Evolutionary conservation across 257 asterid genomes (phyloP), one percentile per base, ranked within the genome.

Genomic region (Apocynum venetum): DNA sequence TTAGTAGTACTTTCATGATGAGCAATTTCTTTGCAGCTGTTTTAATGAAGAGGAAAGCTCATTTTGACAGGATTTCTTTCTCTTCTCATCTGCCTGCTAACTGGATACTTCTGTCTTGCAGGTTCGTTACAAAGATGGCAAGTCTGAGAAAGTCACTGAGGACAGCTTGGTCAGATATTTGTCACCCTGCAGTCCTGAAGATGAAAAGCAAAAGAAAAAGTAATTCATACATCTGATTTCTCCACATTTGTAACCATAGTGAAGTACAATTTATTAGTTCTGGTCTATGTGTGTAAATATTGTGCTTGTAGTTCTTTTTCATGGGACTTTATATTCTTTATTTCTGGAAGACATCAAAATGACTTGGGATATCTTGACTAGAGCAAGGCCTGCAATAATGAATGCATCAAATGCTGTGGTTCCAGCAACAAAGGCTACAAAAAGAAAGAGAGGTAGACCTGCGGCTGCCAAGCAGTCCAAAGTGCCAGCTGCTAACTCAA

Each of bases 71-170:
- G 38, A 73, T 41, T 40, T 12, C 38, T 19, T 17, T 19, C 52
- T 56, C 40, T 38, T 7, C 63, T 55, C 11, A n/a, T 51, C 44
- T 3, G 36, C 64, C 12, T 51, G 13, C 20, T 56, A 4, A 53
- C 36, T 36, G 10, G 13, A 20, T 35, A 46, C n/a, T 44, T 31
- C 8, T 75, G 40, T 49, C 40, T 31, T 76, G 44, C 74, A 76
- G 74, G 80, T 76, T 53, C n/a, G 6, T 41, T 66, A 40, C 5
- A 13, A 14, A 7, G 43, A 76, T 41, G 55, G 80, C 15, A 17
- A 14, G 31, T 10, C 12, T 38, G 74, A 51, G 47, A 63, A 67
- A 7, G 36, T 66, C 6, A 36, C 11, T 4, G 46, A n/a, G 8
- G 46, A n/a, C 10, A 3, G 43, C 14, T 0, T 52, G 9, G 10